Conservation (phyloP, 345 rosid genomes). For the rapeseed (Brassica napus) region DNA sequence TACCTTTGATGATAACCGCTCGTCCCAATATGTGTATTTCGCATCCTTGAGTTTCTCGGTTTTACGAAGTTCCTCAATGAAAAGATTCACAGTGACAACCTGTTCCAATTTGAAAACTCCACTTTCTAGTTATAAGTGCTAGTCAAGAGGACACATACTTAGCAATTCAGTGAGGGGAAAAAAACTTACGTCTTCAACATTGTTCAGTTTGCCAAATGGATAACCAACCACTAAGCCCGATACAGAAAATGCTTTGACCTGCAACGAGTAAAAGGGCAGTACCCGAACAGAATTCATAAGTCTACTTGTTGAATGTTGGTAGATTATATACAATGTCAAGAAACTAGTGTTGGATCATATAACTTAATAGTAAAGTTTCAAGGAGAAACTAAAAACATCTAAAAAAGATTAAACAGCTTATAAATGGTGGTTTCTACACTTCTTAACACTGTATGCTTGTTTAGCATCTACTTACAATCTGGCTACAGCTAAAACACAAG, state of each 20-base stretch:
- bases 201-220: slow-evolving; percentile 51
- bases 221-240: slow-evolving; percentile 71
- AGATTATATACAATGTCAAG: background rate
- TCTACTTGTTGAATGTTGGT: background rate
- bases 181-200: slow-evolving; percentile 46
- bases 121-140: slow-evolving; percentile 7
- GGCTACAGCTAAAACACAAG: background rate
- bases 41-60: slow-evolving; percentile 61
- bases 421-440: background rate
- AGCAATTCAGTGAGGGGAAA: background rate
- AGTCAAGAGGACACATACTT: background rate
- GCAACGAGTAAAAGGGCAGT: slow-evolving; percentile 28
- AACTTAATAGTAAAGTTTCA: background rate
- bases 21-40: slow-evolving; percentile 75
- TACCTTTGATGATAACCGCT: slow-evolving; percentile 73
- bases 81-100: slow-evolving; percentile 57
- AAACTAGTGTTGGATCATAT: slow-evolving; percentile 17
- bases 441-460: background rate
- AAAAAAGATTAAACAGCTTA: background rate
- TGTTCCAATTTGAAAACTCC: slow-evolving; percentile 34
- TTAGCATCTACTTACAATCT: background rate
- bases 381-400: background rate
- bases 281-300: background rate
- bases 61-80: slow-evolving; percentile 61
- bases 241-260: slow-evolving; percentile 64